phyloP scores from a whole-genome alignment of 306 rosid genomes.

The Glycine latifolia region DNA sequence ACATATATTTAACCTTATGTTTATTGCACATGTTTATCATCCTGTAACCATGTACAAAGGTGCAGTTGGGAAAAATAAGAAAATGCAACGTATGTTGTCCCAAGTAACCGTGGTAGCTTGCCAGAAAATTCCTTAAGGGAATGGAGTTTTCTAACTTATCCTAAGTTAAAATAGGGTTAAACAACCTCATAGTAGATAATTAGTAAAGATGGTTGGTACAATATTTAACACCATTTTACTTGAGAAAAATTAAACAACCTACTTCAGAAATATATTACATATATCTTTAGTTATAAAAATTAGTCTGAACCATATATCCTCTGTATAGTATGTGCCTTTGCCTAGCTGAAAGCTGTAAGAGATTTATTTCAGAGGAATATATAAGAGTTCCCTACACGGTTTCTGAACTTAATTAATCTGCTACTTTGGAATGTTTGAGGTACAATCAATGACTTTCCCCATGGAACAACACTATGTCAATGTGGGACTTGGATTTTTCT shows the following conservation, averaged over 20 bases:
- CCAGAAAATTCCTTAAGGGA: slow-evolving; percentile 36
- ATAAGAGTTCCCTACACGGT: not conserved
- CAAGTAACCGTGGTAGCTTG: slow-evolving; percentile 23
- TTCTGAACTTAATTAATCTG: slow-evolving; percentile 3
- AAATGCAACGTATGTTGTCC: not conserved
- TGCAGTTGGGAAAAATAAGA: not conserved
- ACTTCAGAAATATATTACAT: too few relatives aligned
- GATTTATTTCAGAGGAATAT: not conserved
- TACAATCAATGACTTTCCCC: slow-evolving; percentile 15
- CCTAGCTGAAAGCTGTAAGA: not conserved
- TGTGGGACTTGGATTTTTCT: too few relatives aligned
- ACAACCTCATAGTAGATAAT: too few relatives aligned
- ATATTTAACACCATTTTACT: too few relatives aligned
- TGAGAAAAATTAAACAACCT: too few relatives aligned
- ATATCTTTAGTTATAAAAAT: too few relatives aligned
- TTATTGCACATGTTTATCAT: not conserved
- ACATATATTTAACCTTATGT: not conserved
- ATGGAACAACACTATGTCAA: too few relatives aligned
- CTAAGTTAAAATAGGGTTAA: too few relatives aligned
- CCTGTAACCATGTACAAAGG: not conserved
- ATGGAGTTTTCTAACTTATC: too few relatives aligned
- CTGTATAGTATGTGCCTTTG: slow-evolving; percentile 3
- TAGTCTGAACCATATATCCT: not conserved
- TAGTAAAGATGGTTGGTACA: too few relatives aligned
- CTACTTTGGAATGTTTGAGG: not conserved